These are phyloP conservation scores for Hemisphaericaspora xylanilytica DNA, from an alignment of 1,139 yeast species.

Conservation along the genomic window DNA sequence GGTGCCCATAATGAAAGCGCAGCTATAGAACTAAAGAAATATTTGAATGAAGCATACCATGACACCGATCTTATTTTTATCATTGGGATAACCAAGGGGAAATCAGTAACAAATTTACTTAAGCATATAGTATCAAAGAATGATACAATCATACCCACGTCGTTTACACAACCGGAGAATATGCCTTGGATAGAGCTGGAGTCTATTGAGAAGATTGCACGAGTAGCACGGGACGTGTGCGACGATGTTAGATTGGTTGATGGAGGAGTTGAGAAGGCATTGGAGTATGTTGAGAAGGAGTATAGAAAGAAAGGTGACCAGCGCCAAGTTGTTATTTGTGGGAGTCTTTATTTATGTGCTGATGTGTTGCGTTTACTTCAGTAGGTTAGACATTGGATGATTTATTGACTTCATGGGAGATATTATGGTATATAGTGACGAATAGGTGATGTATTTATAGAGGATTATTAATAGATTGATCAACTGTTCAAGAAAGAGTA, in stretches of 20 bases:
- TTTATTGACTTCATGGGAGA: no score
- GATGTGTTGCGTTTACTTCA: constrained; percentile 50
- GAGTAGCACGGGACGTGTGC: constrained; percentile 21
- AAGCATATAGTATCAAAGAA: constrained; percentile 44
- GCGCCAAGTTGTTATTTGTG: constrained; percentile 62
- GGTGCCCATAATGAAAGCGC: constrained; percentile 95
- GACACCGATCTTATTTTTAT: constrained; percentile 49
- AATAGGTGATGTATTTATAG: no score
- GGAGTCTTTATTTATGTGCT: constrained; percentile 74
- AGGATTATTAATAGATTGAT: no score
- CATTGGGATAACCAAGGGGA: constrained; percentile 75
- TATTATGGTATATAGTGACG: no score
- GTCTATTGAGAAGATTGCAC: constrained; percentile 22
- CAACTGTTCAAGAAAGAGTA: no score
- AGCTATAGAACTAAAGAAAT: constrained; percentile 59
- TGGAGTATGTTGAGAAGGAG: constrained; percentile 16
- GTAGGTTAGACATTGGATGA: no score
- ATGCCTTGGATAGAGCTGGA: constrained; percentile 88
- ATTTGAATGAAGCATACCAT: constrained; percentile 15
- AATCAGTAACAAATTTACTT: constrained; percentile 54
- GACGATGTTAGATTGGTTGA: constrained; percentile 34
- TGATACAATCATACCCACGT: constrained; percentile 62
- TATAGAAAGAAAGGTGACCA: constrained; percentile 21
- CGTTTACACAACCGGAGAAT: constrained; percentile 69
- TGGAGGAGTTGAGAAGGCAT: constrained; percentile 16